Base-by-base conservation (phyloP, 371 early-diverging fungal species). In the Lichtheimia hyalospora region DNA sequence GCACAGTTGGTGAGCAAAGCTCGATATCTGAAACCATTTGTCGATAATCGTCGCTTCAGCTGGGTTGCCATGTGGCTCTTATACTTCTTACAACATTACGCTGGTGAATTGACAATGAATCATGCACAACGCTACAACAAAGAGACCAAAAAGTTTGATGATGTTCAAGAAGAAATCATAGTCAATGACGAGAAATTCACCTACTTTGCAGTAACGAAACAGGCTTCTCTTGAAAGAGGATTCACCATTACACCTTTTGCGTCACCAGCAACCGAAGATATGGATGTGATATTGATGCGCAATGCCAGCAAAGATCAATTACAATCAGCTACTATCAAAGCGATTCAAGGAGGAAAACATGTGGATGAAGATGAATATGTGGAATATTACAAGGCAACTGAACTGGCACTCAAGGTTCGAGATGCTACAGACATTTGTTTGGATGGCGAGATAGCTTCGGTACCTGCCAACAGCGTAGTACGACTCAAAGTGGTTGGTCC, bases 1-100 rank as follows among this genome's bases (percentile, higher is more conserved):
- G 75, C 77, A n/a, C 77, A 80, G 49, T 63, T 80, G 25, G 81
- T 80, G 13, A 63, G 68, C 42, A 75, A 77, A 50, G 62, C 81
- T 2, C 52, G 71, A 21, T 73, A 71, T 20, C 52, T 80, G 15
- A 62, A 68, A 1, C 66, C 67, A 16, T 66, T 69, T 41, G 70
- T 80, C 67, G 81, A 77, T 20, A 80, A 80, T 46, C 48, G 50
- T 16, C 71, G 81, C 1, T 80, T 80, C 52, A 69, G 72, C 2
- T 51, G 69, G 59, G 77, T 75, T 2, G 81, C 81, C 1, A 52
- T 58, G 63, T 60, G 55, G 10, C 52, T 80, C 16, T 24, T 77
- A 23, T 51, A 34, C 8, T 70, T 69, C 51, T 49, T 80, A n/a
- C 51, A 62, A 23, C 71, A 77, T n/a, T 68, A 77, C 24, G 25